These are phyloP conservation scores for Magnolia changhungtana DNA, from an alignment of 164 flowering plant genomes.

Conservation along the genomic window DNA sequence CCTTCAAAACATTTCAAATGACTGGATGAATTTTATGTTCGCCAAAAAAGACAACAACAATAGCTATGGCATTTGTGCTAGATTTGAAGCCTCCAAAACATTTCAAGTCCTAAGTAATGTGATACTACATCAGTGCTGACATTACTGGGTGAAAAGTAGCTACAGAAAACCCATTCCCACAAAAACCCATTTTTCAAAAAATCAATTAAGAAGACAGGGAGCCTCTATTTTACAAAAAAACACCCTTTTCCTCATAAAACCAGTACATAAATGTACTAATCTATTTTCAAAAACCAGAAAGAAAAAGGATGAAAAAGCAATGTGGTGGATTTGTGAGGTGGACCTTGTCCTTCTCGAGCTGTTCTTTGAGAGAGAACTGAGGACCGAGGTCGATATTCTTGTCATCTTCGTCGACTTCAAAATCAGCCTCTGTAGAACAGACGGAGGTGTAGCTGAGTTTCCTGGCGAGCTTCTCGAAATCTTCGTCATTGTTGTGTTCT, in stretches of 20 bases:
- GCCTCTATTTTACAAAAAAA: neutral
- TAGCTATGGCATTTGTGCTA: too few relatives aligned
- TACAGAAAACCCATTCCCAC: too few relatives aligned
- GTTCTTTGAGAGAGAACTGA: too few relatives aligned
- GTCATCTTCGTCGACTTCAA: conserved; percentile 27
- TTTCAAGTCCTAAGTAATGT: too few relatives aligned
- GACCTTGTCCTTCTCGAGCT: conserved; percentile 52
- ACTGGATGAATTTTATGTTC: too few relatives aligned
- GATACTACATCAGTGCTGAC: too few relatives aligned
- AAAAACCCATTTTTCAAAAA: neutral
- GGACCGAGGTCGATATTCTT: conserved; percentile 31
- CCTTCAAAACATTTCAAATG: too few relatives aligned
- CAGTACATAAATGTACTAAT: neutral
- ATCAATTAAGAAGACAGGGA: neutral
- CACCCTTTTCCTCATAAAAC: too few relatives aligned
- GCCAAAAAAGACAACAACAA: too few relatives aligned
- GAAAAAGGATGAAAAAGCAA: neutral
- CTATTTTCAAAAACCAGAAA: neutral
- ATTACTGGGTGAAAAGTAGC: too few relatives aligned
- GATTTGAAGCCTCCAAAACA: too few relatives aligned
- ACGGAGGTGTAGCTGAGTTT: conserved; percentile 17
- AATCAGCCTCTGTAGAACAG: conserved; percentile 15
- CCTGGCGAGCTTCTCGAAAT: conserved; percentile 11
- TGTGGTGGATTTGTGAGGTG: neutral
- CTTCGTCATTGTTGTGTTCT: conserved; percentile 3